These are phyloP conservation scores for Diaporthe ilicicola DNA, from an alignment of 2,329 filamentous ascomycete genomes.

Conservation along the genomic window DNA sequence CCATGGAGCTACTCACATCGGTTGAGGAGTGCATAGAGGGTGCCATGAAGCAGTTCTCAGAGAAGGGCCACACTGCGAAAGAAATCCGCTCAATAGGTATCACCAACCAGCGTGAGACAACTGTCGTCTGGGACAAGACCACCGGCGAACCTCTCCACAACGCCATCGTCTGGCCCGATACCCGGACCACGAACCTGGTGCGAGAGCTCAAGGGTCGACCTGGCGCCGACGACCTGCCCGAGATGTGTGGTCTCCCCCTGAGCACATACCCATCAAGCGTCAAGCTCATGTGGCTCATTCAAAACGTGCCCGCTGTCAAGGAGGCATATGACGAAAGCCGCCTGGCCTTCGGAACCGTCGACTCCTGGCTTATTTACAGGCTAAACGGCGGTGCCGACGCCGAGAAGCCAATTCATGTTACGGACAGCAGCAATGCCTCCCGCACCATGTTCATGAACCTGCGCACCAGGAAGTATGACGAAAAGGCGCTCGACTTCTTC, in stretches of 20 bases:
- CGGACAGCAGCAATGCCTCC: slow-evolving; percentile 87
- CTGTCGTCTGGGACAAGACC: slow-evolving; percentile 82
- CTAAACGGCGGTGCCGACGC: slow-evolving; percentile 77
- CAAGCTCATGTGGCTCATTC: slow-evolving; percentile 84
- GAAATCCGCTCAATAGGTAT: slow-evolving; percentile 84
- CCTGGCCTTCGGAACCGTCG: slow-evolving; percentile 86
- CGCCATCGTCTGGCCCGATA: slow-evolving; percentile 92
- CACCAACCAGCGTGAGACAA: slow-evolving; percentile 91
- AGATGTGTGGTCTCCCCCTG: slow-evolving; percentile 81
- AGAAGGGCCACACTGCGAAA: slow-evolving; percentile 71
- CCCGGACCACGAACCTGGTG: slow-evolving; percentile 76
- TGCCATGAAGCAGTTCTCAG: slow-evolving; percentile 75
- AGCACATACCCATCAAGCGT: slow-evolving; percentile 90
- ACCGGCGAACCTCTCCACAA: slow-evolving; percentile 85
- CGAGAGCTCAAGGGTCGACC: slow-evolving; percentile 76
- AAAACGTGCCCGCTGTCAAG: slow-evolving; percentile 74
- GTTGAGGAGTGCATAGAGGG: slow-evolving; percentile 83
- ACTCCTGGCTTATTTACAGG: slow-evolving; percentile 87
- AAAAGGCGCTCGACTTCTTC: slow-evolving; percentile 81
- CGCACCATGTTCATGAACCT: slow-evolving; percentile 97
- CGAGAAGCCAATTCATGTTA: slow-evolving; percentile 72
- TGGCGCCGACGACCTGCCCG: slow-evolving; percentile 73
- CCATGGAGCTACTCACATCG: slow-evolving; percentile 76
- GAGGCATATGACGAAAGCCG: slow-evolving; percentile 79
- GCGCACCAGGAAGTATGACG: slow-evolving; percentile 80